Evolutionary conservation across 495 filamentous ascomycete species (phyloP).

Genomic region (Podospora fimiseda): DNA sequence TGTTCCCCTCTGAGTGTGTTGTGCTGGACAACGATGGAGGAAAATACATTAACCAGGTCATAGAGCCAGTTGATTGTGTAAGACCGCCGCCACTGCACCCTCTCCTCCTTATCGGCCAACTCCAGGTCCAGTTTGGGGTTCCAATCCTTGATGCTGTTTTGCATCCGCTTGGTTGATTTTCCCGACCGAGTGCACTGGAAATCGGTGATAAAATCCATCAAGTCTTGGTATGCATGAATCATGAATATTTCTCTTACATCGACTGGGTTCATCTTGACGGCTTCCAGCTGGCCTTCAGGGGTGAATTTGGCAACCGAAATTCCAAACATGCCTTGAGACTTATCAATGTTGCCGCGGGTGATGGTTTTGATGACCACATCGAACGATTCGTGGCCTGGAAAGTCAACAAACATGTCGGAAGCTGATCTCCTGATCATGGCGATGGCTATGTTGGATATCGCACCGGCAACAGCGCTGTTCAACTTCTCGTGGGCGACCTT

Average conservation of each 20-base stretch:
- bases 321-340: slow-evolving; percentile 22
- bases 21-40: slow-evolving; percentile 34
- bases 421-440: slow-evolving; percentile 32
- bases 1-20: slow-evolving; percentile 29
- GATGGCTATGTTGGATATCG: slow-evolving; percentile 36
- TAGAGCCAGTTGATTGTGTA: slow-evolving; percentile 50
- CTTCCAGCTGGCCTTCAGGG: slow-evolving; percentile 7
- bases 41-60: slow-evolving; percentile 41
- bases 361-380: slow-evolving; percentile 34
- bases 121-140: slow-evolving; percentile 38
- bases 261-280: slow-evolving; percentile 12
- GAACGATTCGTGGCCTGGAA: slow-evolving; percentile 34
- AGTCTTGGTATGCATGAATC: slow-evolving; percentile 32
- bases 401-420: slow-evolving; percentile 33
- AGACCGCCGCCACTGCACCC: slow-evolving; percentile 37
- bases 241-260: slow-evolving; percentile 40
- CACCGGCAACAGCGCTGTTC: slow-evolving; percentile 41
- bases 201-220: slow-evolving; percentile 42
- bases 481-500: slow-evolving; percentile 40
- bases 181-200: slow-evolving; percentile 40
- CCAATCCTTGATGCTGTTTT: slow-evolving; percentile 34
- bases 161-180: slow-evolving; percentile 41
- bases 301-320: slow-evolving; percentile 12
- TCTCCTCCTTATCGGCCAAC: slow-evolving; percentile 28
- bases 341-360: slow-evolving; percentile 31